phyloP scores from a whole-genome alignment of 2,329 filamentous ascomycete genomes.

The Colletotrichum australisinense region DNA sequence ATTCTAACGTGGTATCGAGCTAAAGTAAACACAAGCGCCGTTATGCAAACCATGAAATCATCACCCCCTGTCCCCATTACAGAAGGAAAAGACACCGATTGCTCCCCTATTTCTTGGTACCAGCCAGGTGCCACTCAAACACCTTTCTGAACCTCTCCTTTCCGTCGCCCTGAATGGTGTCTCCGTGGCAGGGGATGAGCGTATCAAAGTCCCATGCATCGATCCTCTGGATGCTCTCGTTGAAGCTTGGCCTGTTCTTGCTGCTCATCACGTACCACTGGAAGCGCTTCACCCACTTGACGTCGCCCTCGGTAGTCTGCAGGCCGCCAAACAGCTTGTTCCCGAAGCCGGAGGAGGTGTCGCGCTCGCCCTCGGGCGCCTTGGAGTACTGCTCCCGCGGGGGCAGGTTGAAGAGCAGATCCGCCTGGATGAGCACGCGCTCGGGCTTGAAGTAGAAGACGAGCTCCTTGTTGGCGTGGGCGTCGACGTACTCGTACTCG shows the following conservation, averaged over 20 bases:
- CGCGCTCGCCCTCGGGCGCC: constrained; percentile 59
- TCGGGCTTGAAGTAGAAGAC: constrained; percentile 88
- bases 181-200: constrained; percentile 93
- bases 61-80: no score
- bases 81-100: no score
- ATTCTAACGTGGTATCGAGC: constrained; percentile 31
- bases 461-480: constrained; percentile 86
- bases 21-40: constrained; percentile 8
- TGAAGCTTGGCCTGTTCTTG: constrained; percentile 75
- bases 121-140: constrained; percentile 84
- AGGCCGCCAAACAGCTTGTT: constrained; percentile 56
- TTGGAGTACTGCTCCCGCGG: constrained; percentile 85
- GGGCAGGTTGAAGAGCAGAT: constrained; percentile 92
- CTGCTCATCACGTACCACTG: constrained; percentile 78
- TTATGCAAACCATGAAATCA: constrained; percentile 1
- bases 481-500: constrained; percentile 84
- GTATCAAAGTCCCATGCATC: constrained; percentile 85
- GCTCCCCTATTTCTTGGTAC: constrained; percentile 34
- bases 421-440: constrained; percentile 84
- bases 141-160: constrained; percentile 83
- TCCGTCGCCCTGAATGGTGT: constrained; percentile 79
- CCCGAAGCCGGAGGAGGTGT: constrained; percentile 37
- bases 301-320: constrained; percentile 69
- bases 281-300: constrained; percentile 83
- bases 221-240: constrained; percentile 76